phyloP scores from a whole-genome alignment of 805 yeast species.

The Blastobotrys peoriensis region DNA sequence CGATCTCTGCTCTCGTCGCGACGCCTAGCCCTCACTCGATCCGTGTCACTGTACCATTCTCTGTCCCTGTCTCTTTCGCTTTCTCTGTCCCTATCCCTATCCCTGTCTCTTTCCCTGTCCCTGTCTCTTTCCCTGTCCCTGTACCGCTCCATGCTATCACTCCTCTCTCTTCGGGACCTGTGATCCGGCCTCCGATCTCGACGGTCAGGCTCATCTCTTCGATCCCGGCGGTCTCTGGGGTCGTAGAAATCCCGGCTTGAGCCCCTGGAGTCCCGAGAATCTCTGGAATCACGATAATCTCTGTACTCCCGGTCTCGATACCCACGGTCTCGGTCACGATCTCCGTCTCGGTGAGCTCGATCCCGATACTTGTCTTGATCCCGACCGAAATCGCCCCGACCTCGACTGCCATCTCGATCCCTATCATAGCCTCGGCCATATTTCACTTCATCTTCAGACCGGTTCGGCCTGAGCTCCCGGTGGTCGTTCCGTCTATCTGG shows the following conservation, averaged over 20 bases:
- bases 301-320: neutral
- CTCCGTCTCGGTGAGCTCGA: neutral
- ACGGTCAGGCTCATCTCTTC: no score
- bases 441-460: no score
- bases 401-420: neutral
- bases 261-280: no score
- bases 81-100: slow-evolving; percentile 3
- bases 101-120: slow-evolving; percentile 6
- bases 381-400: neutral
- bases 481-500: no score
- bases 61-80: slow-evolving; percentile 4
- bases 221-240: no score
- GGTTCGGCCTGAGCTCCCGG: no score
- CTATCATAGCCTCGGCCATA: slow-evolving; percentile 1
- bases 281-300: neutral
- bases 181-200: no score
- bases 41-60: no score
- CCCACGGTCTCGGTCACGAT: slow-evolving; percentile 1
- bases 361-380: neutral
- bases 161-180: no score
- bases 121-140: slow-evolving; percentile 5
- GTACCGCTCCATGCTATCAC: neutral
- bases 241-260: no score
- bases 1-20: no score
- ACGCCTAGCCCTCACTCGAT: slow-evolving; percentile 1